Evolutionary conservation across 2,329 filamentous ascomycete genomes (phyloP).

Genomic region (Arthroderma sp.): DNA sequence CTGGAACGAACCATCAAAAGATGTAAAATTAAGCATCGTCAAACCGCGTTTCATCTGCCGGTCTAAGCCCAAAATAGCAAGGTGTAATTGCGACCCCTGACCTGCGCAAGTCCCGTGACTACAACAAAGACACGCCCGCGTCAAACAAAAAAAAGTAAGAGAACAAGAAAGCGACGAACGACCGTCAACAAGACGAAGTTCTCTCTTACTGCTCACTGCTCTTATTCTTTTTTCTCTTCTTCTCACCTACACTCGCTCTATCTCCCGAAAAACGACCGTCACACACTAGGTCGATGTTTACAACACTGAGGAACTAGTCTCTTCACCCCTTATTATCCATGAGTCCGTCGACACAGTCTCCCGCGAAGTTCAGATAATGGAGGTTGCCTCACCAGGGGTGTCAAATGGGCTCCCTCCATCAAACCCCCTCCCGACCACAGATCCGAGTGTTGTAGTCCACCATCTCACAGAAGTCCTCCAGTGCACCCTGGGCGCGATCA

Average conservation of each 20-base stretch:
- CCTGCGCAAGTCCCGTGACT: conserved; percentile 7
- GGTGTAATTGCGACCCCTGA: conserved; percentile 3
- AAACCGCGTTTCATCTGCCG: not conserved
- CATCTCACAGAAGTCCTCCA: conserved; percentile 58
- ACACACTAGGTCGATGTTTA: conserved; percentile 10
- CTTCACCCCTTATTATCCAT: conserved; percentile 17
- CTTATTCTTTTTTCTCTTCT: not conserved
- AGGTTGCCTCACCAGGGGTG: conserved; percentile 14
- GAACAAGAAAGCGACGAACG: not conserved
- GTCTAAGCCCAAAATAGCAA: not conserved
- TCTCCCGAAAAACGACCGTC: conserved; percentile 6
- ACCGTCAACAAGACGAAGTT: not conserved
- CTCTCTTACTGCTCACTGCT: too few relatives aligned
- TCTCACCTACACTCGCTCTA: not conserved
- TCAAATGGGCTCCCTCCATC: conserved; percentile 11
- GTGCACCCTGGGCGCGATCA: conserved; percentile 60
- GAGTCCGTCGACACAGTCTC: conserved; percentile 14
- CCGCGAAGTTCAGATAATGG: conserved; percentile 15
- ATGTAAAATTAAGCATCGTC: not conserved
- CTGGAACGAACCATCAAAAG: not conserved
- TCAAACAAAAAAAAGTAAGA: conserved; percentile 10
- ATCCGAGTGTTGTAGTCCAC: conserved; percentile 57
- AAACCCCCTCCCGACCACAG: conserved; percentile 31
- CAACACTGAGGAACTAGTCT: conserved; percentile 2
- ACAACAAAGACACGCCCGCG: conserved; percentile 11